Evolutionary conservation across 1,284 basidiomycete genomes (phyloP), one percentile per base, ranked within the genome.

Genomic region (Cystobasidium slooffiae): DNA sequence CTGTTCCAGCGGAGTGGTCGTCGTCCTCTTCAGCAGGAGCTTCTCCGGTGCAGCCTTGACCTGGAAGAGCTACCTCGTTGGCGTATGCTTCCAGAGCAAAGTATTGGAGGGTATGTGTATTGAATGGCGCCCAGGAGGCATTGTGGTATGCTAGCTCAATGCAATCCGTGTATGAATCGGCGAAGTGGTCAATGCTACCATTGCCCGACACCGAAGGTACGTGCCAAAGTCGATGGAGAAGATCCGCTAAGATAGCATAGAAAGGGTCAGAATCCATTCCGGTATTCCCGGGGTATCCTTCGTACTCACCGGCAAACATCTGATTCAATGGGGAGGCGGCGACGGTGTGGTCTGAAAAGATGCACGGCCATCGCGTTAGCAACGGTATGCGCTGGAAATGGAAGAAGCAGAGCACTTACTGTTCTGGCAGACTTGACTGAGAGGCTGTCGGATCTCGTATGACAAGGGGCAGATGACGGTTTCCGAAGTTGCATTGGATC

Each of bases 221-320:
- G 77, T 84, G 84, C 79, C 80, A 81, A 16, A 83, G 65, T 49
- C 84, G 81, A 77, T 84, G 84, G 65, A 84, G 78, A 24, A 84
- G 75, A 72, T 84, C 83, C 22, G 83, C 79, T 2, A n/a, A 3
- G 5, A 22, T 18, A 14, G 22, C 6, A 24, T 14, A 22, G 24
- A 41, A 20, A n/a, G 43, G 39, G 9, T 59, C 39, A 59, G 56
- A 14, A 41, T 2, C 0, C 37, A 18, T n/a, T 18, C 14, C 18
- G 39, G 14, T 49, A 41, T 1, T 41, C 9, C 9, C 16, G 6
- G 37, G 43, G 1, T 1, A 2, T 41, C 31, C 31, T 31, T 43
- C 24, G 10, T 12, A 59, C 56, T 59, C 39, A 59, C 56, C 56
- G n/a, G 80, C 81, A 77, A 82, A 84, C 80, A 82, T 83, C 22